Conservation (phyloP, 2,329 filamentous ascomycete species). For the Aspergillus udagawae region DNA sequence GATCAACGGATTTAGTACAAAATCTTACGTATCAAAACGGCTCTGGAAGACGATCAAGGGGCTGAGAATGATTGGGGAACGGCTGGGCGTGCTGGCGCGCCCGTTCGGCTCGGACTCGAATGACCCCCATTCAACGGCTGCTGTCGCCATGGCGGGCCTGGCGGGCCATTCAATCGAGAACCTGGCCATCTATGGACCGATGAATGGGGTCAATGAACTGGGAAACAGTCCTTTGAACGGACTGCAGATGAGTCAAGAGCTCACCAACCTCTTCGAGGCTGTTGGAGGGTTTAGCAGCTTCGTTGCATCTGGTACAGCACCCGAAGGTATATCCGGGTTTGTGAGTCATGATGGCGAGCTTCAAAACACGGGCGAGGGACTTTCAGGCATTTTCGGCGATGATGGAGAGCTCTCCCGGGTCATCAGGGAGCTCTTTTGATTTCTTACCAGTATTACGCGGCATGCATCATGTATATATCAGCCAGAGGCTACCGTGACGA, state of each 20-base stretch:
- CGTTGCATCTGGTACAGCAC: slow-evolving; percentile 26
- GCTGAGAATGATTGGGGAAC: slow-evolving; percentile 60
- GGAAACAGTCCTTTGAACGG: slow-evolving; percentile 55
- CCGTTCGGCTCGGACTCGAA: slow-evolving; percentile 37
- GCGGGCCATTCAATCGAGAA: slow-evolving; percentile 60
- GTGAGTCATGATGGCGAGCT: slow-evolving; percentile 35
- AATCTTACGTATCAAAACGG: slow-evolving; percentile 58
- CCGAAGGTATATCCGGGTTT: slow-evolving; percentile 39
- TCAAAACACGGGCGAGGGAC: slow-evolving; percentile 41
- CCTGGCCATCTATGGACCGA: slow-evolving; percentile 45
- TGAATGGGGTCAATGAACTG: slow-evolving; percentile 36
- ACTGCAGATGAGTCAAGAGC: slow-evolving; percentile 57
- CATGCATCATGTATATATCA: neutral
- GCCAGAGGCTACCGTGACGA: neutral
- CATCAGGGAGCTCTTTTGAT: slow-evolving; percentile 56
- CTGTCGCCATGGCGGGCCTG: slow-evolving; percentile 63
- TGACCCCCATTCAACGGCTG: slow-evolving; percentile 59
- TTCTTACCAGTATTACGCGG: neutral
- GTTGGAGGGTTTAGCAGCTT: slow-evolving; percentile 51
- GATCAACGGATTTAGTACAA: slow-evolving; percentile 58
- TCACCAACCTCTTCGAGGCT: slow-evolving; percentile 61
- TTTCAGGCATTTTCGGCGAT: slow-evolving; percentile 46
- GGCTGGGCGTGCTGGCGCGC: slow-evolving; percentile 51
- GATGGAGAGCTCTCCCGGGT: slow-evolving; percentile 59
- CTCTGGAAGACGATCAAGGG: slow-evolving; percentile 62